Evolutionary conservation across 1,139 yeast species (phyloP).

Genomic region (Scheffersomyces stambukii): DNA sequence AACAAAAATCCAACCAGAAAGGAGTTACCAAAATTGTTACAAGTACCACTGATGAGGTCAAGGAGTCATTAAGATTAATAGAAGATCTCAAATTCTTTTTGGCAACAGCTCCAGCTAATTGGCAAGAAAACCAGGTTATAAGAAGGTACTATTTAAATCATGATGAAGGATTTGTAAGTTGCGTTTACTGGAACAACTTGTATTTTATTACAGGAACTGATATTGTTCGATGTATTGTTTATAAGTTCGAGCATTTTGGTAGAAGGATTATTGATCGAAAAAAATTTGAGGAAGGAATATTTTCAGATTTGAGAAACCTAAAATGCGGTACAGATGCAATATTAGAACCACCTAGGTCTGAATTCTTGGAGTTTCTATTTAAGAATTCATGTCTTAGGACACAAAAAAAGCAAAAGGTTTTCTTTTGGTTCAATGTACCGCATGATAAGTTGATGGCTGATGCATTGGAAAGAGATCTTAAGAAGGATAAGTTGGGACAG

Average conservation of each 20-base stretch:
- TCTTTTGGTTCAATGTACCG: slow-evolving; percentile 94
- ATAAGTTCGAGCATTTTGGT: slow-evolving; percentile 88
- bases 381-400: slow-evolving; percentile 87
- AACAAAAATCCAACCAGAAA: slow-evolving; percentile 1
- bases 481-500: slow-evolving; percentile 62
- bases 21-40: no score
- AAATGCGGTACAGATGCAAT: slow-evolving; percentile 89
- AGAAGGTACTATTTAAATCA: slow-evolving; percentile 81
- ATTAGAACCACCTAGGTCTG: slow-evolving; percentile 83
- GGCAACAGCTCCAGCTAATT: slow-evolving; percentile 91
- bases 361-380: slow-evolving; percentile 77
- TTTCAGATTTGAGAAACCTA: slow-evolving; percentile 81
- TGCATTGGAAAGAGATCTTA: slow-evolving; percentile 88
- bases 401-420: slow-evolving; percentile 95
- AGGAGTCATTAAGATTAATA: slow-evolving; percentile 57
- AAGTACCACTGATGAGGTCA: slow-evolving; percentile 18
- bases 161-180: slow-evolving; percentile 87
- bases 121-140: slow-evolving; percentile 88
- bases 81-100: slow-evolving; percentile 80
- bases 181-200: slow-evolving; percentile 89
- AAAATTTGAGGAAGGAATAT: slow-evolving; percentile 95
- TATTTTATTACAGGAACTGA: slow-evolving; percentile 95
- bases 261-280: slow-evolving; percentile 78
- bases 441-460: slow-evolving; percentile 92
- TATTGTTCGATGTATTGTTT: slow-evolving; percentile 86